phyloP scores from a whole-genome alignment of 805 yeast genomes.

The Yarrowia sp. region DNA sequence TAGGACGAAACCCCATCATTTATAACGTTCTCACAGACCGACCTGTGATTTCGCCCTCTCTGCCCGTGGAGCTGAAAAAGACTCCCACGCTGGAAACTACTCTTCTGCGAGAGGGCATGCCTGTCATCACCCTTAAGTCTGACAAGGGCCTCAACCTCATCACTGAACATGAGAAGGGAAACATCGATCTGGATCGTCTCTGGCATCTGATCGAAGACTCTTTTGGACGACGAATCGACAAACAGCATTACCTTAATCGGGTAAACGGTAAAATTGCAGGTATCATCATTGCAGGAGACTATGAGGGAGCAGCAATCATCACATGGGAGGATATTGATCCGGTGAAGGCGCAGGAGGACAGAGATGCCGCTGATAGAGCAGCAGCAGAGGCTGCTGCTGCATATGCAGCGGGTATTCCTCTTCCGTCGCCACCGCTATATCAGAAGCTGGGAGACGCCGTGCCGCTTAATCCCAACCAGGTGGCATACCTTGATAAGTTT shows the following conservation, averaged over 20 bases:
- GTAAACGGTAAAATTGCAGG: conserved; percentile 67
- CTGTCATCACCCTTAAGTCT: conserved; percentile 45
- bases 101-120: conserved; percentile 71
- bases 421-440: conserved; percentile 12
- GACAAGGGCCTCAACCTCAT: conserved; percentile 42
- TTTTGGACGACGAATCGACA: conserved; percentile 64
- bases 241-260: conserved; percentile 62
- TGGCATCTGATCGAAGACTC: conserved; percentile 69
- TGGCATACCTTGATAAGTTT: conserved; percentile 89
- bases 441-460: conserved; percentile 25
- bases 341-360: conserved; percentile 33
- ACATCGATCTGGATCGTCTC: conserved; percentile 56
- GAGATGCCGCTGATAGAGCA: conserved; percentile 12
- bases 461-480: conserved; percentile 33
- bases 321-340: conserved; percentile 62
- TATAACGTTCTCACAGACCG: conserved; percentile 90
- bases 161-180: conserved; percentile 41
- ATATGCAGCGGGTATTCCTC: conserved; percentile 7
- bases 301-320: conserved; percentile 90
- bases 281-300: conserved; percentile 83
- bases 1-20: conserved; percentile 73
- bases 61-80: conserved; percentile 62
- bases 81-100: conserved; percentile 72
- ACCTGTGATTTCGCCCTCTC: conserved; percentile 82
- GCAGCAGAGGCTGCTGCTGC: conserved; percentile 20